A percentile compares a stretch with the other conserved stretches of the same genome.
These are phyloP conservation scores for Xylaria sp. DNA, from an alignment of 2,329 filamentous ascomycete species.

Conservation along the genomic window DNA sequence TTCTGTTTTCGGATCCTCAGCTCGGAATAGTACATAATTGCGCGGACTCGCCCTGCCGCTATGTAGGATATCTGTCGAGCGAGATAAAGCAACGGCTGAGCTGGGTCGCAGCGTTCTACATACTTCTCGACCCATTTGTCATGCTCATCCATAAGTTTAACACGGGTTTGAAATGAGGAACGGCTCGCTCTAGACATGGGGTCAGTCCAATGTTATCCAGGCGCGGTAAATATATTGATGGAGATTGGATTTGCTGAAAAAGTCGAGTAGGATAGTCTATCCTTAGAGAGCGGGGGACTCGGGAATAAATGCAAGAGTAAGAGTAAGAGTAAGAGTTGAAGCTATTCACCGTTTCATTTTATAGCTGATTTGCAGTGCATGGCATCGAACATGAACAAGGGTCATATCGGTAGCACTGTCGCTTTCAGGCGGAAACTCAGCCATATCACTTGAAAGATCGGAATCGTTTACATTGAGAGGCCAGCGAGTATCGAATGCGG, in stretches of 20 bases:
- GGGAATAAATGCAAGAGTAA: background rate
- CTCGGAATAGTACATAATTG: constrained; percentile 29
- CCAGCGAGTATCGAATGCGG: constrained; percentile 57
- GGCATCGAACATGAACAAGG: constrained; percentile 52
- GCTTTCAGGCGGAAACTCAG: constrained; percentile 25
- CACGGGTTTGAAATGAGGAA: constrained; percentile 21
- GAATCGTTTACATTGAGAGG: constrained; percentile 64
- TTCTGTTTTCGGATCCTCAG: constrained; percentile 28
- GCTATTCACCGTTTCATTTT: constrained; percentile 30
- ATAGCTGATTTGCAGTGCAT: constrained; percentile 46
- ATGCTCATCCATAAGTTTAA: constrained; percentile 33
- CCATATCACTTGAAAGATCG: constrained; percentile 58
- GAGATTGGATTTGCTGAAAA: background rate
- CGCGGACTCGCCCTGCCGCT: constrained; percentile 24
- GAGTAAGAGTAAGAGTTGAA: background rate
- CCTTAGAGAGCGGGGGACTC: background rate
- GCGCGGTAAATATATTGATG: background rate
- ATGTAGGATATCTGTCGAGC: constrained; percentile 30
- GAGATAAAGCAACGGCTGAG: constrained; percentile 26
- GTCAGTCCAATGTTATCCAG: constrained; percentile 19
- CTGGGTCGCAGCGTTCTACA: constrained; percentile 27
- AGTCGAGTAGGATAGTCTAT: background rate
- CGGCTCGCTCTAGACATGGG: constrained; percentile 20
- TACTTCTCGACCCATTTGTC: constrained; percentile 34
- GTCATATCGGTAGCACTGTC: constrained; percentile 59